Conservation (phyloP, 495 filamentous ascomycete genomes). For the Xylaria intraflava region DNA sequence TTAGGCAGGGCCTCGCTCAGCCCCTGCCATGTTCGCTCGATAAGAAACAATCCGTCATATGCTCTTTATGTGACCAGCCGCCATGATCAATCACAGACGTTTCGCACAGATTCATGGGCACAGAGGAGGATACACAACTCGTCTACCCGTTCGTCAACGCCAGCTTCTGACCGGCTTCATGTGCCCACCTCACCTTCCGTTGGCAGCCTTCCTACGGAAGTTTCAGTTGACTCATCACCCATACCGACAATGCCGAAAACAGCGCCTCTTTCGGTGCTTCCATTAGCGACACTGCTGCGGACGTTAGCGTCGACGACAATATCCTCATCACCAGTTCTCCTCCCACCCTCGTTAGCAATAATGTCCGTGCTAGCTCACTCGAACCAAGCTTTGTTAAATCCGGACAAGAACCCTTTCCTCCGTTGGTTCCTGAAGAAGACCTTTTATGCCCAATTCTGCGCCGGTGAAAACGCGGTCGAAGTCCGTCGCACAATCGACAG, state of each 20-base stretch:
- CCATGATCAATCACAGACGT: constrained; percentile 10
- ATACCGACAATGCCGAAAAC: constrained; percentile 18
- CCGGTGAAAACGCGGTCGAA: constrained; percentile 59
- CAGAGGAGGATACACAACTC: constrained; percentile 37
- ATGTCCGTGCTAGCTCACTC: constrained; percentile 68
- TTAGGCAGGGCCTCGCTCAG: constrained; percentile 21
- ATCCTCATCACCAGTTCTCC: constrained; percentile 67
- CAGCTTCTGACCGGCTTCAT: constrained; percentile 6
- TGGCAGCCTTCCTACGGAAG: constrained; percentile 12
- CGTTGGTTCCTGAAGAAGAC: constrained; percentile 60
- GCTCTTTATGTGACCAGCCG: constrained; percentile 18
- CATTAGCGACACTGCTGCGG: constrained; percentile 65
- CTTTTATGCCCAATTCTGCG: constrained; percentile 82
- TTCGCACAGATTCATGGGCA: constrained; percentile 8
- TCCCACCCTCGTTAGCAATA: constrained; percentile 61
- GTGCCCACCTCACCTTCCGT: constrained; percentile 14
- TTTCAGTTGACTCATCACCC: constrained; percentile 9
- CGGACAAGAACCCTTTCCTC: constrained; percentile 51
- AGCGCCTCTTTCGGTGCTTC: constrained; percentile 63
- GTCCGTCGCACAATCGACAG: constrained; percentile 52
- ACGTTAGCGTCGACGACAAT: constrained; percentile 72
- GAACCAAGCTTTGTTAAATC: constrained; percentile 50
- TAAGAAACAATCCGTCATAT: constrained; percentile 13
- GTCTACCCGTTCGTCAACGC: constrained; percentile 29
- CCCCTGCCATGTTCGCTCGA: constrained; percentile 11